Percentiles rank a stretch among this genome's conserved stretches.
Evolutionary conservation across 2,329 filamentous ascomycete species (phyloP).

Genomic region (Hypoxylon sp.): DNA sequence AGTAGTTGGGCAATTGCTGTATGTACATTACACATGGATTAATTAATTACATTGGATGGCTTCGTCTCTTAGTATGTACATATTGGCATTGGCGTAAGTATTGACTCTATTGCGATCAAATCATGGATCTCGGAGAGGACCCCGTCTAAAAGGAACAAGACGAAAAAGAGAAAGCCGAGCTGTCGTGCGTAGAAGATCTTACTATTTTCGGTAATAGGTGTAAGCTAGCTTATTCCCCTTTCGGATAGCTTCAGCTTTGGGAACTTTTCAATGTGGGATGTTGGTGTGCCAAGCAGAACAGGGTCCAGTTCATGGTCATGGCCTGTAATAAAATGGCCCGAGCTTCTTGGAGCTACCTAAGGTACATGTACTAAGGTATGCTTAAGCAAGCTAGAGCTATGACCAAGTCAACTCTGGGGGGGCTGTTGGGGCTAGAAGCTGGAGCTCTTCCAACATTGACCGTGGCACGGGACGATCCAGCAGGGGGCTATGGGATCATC

Average conservation of each 20-base stretch:
- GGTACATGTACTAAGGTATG: neutral
- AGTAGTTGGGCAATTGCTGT: too few relatives aligned
- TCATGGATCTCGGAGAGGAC: conserved; percentile 1
- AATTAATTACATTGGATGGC: too few relatives aligned
- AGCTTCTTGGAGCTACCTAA: conserved; percentile 4
- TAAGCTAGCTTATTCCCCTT: conserved; percentile 4
- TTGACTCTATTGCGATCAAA: too few relatives aligned
- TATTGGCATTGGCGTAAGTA: too few relatives aligned
- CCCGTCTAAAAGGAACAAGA: neutral
- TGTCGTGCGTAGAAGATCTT: conserved; percentile 19
- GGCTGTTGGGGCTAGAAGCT: conserved; percentile 5
- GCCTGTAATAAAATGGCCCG: conserved; percentile 17
- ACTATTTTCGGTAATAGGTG: conserved; percentile 16
- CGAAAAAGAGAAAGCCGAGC: conserved; percentile 2
- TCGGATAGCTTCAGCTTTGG: conserved; percentile 7
- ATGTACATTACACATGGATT: too few relatives aligned
- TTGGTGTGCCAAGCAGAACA: neutral
- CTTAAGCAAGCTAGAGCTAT: conserved; percentile 22
- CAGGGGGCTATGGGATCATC: conserved; percentile 23
- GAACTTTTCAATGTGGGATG: neutral
- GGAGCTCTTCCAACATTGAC: conserved; percentile 12
- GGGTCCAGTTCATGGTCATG: conserved; percentile 5
- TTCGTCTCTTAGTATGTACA: too few relatives aligned
- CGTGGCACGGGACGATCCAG: conserved; percentile 34
- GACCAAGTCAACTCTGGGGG: too few relatives aligned